A percentile compares a stretch with the other conserved stretches of the same genome.
Conservation (phyloP, 2,329 filamentous ascomycete genomes). For the Sporothrix schenckii region DNA sequence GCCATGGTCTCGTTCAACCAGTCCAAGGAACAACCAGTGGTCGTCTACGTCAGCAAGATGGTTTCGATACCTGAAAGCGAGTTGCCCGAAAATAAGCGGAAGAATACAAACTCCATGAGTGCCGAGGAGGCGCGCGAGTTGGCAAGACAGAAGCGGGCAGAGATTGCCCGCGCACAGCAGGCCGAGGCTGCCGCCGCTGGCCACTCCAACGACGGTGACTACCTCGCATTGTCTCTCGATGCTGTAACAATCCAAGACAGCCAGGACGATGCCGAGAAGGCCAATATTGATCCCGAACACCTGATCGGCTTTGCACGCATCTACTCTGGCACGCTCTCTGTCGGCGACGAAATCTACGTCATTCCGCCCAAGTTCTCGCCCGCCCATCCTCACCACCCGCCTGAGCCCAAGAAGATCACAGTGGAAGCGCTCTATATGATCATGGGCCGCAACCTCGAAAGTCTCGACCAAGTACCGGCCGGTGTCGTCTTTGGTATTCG, state of each 20-base stretch:
- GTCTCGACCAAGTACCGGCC: conserved; percentile 80
- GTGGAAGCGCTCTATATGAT: conserved; percentile 90
- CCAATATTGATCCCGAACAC: conserved; percentile 75
- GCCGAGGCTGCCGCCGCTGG: conserved; percentile 39
- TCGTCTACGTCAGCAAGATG: conserved; percentile 98
- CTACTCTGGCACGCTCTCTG: conserved; percentile 85
- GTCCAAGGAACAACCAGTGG: conserved; percentile 71
- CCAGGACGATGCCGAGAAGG: conserved; percentile 53
- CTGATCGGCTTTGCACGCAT: conserved; percentile 93
- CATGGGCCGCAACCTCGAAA: conserved; percentile 89
- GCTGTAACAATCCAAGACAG: conserved; percentile 21
- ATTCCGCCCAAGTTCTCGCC: conserved; percentile 92
- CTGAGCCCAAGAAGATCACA: conserved; percentile 78
- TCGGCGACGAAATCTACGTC: conserved; percentile 90
- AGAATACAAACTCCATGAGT: conserved; percentile 67
- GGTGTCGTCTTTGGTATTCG: conserved; percentile 95
- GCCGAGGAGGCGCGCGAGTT: conserved; percentile 89
- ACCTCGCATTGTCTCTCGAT: conserved; percentile 28
- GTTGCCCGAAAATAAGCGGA: conserved; percentile 79
- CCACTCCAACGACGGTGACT: conserved; percentile 43
- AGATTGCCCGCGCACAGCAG: conserved; percentile 79
- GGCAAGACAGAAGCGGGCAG: conserved; percentile 83
- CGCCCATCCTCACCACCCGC: conserved; percentile 68
- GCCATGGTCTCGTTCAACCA: conserved; percentile 82
- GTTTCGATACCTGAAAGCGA: conserved; percentile 93